A percentile compares a stretch with the other conserved stretches of the same genome.
Evolutionary conservation across 2,329 filamentous ascomycete genomes (phyloP).

Genomic region (Pseudopyricularia cyperi): DNA sequence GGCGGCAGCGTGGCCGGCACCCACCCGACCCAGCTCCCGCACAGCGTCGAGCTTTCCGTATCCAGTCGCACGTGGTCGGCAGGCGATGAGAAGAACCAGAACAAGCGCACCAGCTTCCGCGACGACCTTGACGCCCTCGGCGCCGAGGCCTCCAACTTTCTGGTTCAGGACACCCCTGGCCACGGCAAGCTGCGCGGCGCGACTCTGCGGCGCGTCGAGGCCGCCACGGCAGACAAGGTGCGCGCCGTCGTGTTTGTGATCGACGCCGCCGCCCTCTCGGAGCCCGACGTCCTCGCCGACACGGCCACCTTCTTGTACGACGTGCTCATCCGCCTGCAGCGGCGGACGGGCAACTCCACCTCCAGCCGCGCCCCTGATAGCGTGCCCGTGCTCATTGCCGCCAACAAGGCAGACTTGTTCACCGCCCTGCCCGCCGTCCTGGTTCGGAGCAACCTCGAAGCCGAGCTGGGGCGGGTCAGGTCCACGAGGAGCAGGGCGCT

Average conservation of each 20-base stretch:
- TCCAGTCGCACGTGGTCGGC: constrained; percentile 19
- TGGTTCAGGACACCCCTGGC: constrained; percentile 80
- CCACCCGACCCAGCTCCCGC: constrained; percentile 40
- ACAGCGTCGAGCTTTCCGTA: constrained; percentile 41
- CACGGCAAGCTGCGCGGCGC: constrained; percentile 82
- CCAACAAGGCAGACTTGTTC: constrained; percentile 94
- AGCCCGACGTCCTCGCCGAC: constrained; percentile 50
- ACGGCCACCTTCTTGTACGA: constrained; percentile 83
- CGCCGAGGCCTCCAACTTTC: constrained; percentile 53
- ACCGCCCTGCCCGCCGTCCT: constrained; percentile 72
- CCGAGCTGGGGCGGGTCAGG: constrained; percentile 68
- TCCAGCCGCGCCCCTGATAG: constrained; percentile 38
- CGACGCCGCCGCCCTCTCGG: constrained; percentile 61
- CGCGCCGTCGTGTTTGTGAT: constrained; percentile 74
- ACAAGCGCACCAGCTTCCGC: constrained; percentile 31
- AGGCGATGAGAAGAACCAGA: constrained; percentile 12
- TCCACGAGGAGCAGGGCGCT: constrained; percentile 67
- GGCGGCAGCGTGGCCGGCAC: constrained; percentile 24
- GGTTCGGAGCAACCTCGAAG: constrained; percentile 63
- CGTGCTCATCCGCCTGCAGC: constrained; percentile 71
- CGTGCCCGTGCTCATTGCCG: constrained; percentile 70
- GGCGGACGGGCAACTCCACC: constrained; percentile 29
- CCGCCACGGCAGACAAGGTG: constrained; percentile 26
- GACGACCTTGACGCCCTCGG: constrained; percentile 41
- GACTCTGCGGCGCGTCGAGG: constrained; percentile 39